Percentiles rank a stretch among this genome's conserved stretches.
Evolutionary conservation across 352 stramenopile genomes (phyloP).

Genomic region (Globisporangium ultimum): DNA sequence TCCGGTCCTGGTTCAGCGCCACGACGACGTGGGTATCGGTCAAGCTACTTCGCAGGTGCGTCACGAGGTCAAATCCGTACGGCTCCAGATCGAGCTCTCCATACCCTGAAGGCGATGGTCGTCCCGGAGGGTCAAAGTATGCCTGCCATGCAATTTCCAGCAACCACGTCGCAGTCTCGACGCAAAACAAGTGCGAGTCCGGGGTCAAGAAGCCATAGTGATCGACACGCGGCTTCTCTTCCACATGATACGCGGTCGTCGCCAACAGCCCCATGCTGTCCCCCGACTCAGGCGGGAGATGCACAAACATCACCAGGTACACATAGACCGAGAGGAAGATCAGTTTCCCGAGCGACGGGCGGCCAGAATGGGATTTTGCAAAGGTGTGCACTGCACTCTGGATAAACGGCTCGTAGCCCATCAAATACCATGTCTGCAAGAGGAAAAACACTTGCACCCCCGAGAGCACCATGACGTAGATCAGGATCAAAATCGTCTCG

Average conservation of each 20-base stretch:
- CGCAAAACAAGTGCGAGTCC: constrained; percentile 82
- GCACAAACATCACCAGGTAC: constrained; percentile 82
- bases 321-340: constrained; percentile 83
- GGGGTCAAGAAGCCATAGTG: constrained; percentile 60
- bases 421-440: constrained; percentile 54
- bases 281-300: constrained; percentile 56
- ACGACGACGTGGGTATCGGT: constrained; percentile 80
- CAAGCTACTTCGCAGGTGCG: constrained; percentile 60
- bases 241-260: constrained; percentile 72
- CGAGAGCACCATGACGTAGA: constrained; percentile 72
- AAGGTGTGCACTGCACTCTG: constrained; percentile 71
- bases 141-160: constrained; percentile 83
- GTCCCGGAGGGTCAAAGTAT: constrained; percentile 83
- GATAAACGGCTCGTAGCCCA: constrained; percentile 68
- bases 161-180: constrained; percentile 81
- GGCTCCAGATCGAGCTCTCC: constrained; percentile 66
- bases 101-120: constrained; percentile 72
- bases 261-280: constrained; percentile 44
- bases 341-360: constrained; percentile 61
- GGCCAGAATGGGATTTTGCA: constrained; percentile 44
- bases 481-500: constrained; percentile 68
- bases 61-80: constrained; percentile 84
- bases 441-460: constrained; percentile 64
- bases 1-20: constrained; percentile 44
- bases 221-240: constrained; percentile 59